Conservation (phyloP, 2,329 filamentous ascomycete species). For the Aspergillus melleus region DNA sequence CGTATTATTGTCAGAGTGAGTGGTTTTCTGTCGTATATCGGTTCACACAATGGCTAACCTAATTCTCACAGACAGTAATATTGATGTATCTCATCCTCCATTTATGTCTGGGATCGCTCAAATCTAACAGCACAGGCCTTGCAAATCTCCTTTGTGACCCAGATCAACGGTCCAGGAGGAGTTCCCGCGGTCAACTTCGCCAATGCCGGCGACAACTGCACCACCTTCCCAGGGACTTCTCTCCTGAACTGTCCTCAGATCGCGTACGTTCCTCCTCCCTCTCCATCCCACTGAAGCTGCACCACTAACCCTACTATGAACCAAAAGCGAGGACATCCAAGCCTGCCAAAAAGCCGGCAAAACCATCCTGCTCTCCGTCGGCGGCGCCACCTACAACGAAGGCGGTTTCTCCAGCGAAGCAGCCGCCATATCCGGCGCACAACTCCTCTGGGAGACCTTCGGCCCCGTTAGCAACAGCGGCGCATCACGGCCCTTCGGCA, state of each 20-base stretch:
- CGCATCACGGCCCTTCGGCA: constrained; percentile 65
- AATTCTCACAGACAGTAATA: constrained; percentile 22
- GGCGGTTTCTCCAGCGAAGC: constrained; percentile 59
- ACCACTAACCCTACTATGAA: neutral
- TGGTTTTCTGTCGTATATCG: neutral
- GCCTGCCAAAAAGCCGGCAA: constrained; percentile 65
- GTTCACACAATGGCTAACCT: constrained; percentile 8
- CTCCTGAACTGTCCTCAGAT: constrained; percentile 65
- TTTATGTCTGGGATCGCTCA: neutral
- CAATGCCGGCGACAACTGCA: constrained; percentile 62
- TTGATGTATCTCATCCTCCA: constrained; percentile 19
- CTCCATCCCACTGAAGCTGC: neutral
- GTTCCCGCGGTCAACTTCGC: constrained; percentile 63
- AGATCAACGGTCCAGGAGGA: constrained; percentile 54
- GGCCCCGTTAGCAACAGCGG: constrained; percentile 48
- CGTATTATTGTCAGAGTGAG: constrained; percentile 61
- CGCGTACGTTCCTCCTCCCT: constrained; percentile 49
- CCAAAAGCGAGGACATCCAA: constrained; percentile 46
- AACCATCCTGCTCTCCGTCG: constrained; percentile 71
- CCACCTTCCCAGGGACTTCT: constrained; percentile 55
- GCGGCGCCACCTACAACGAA: constrained; percentile 68
- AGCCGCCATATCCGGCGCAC: constrained; percentile 57
- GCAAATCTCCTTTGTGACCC: constrained; percentile 62
- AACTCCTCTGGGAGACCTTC: constrained; percentile 69
- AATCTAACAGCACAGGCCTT: constrained; percentile 51